Base-by-base conservation (phyloP, 2,329 filamentous ascomycete species). In the Emydomyces testavorans region DNA sequence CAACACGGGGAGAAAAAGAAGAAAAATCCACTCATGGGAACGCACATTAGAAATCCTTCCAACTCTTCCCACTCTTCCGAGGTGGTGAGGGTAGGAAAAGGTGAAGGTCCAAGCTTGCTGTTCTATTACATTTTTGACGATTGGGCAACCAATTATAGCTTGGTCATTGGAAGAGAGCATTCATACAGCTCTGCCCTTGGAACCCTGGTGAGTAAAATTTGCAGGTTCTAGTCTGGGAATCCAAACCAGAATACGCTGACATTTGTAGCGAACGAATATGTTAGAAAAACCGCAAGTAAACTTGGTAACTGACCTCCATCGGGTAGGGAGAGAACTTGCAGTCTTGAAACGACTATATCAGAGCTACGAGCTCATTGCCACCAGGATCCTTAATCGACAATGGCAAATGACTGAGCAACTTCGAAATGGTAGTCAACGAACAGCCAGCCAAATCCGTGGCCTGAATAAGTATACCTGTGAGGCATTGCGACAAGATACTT, bases 121-220 rank as follows among this genome's bases (percentile, higher is more conserved):
- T 79, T 82, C 58, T 82, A 80, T 57, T 82, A 81, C 59, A 69
- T 82, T 2, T 82, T 82, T 56, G 79, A 82, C 57, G 79, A 82
- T 58, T 82, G 78, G 78, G 71, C 75, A 43, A 77, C 77, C 8
- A 79, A 74, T 44, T 81, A 79, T 58, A 72, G 71, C 29, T 66
- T 82, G 8, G 73, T 82, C 39, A 74, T 77, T 2, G 71, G 74
- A 18, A 70, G 73, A 46, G 76, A 80, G 51, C 70, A 73, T 51
- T 67, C 66, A 41, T 74, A 74, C 42, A 69, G 68, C 3, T 60
- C 63, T 15, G 56, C 61, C 43, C 65, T 82, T 16, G 72, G 77
- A 50, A 56, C 64, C 28, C 57, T 80, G 56, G 74, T 76, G 60
- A 54, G 62, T 55, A 34, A 13, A 6, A 29, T 34, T 7, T 35